Evolutionary conservation across 164 flowering plant genomes (phyloP), one percentile per base, ranked within the genome.

Genomic region (Amborella trichopoda): DNA sequence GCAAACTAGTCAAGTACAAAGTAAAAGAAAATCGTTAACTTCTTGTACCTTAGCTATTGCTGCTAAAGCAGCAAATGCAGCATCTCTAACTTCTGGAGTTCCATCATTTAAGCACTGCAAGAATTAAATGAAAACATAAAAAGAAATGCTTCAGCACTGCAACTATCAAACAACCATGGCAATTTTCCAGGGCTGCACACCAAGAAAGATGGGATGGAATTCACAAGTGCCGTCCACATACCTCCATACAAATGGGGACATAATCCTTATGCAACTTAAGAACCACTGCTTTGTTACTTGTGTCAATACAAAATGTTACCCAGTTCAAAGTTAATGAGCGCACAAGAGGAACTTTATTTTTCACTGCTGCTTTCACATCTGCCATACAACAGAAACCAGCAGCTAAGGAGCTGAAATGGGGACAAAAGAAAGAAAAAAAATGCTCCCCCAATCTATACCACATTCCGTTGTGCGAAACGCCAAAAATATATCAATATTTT

Each of bases 181-280:
- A n/a, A n/a, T n/a, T n/a, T n/a, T n/a, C n/a, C n/a, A n/a, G n/a
- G n/a, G n/a, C n/a, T n/a, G 17, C 20, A 9, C 21, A 11, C 16
- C 8, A 38, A 38, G 20, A 10, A 1, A n/a, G 41, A 38, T 10
- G 20, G 6, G 14, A 38, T 16, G 20, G 41, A 38, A 10, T 38
- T 6, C 41, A 10, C 8, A 1, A 16, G 20, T 19, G 20, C 16
- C n/a, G 42, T 41, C 26, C 41, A 73, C 94, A 66, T 18, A 93
- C 99, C 97, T 93, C 99, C 95, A 93, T 93, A 59, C 79, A 83
- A 11, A 93, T 73, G 19, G 97, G 93, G 26, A 93, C 99, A 67
- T 83, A 93, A 44, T 93, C 99, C 64, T 93, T 93, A 56, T 93
- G 99, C 64, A 75, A 64, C 69, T 93, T 93, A 22, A 85, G 85